Evolutionary conservation across 495 filamentous ascomycete genomes (phyloP), one percentile per base, ranked within the genome.

Genomic region (Bombardia bombarda): DNA sequence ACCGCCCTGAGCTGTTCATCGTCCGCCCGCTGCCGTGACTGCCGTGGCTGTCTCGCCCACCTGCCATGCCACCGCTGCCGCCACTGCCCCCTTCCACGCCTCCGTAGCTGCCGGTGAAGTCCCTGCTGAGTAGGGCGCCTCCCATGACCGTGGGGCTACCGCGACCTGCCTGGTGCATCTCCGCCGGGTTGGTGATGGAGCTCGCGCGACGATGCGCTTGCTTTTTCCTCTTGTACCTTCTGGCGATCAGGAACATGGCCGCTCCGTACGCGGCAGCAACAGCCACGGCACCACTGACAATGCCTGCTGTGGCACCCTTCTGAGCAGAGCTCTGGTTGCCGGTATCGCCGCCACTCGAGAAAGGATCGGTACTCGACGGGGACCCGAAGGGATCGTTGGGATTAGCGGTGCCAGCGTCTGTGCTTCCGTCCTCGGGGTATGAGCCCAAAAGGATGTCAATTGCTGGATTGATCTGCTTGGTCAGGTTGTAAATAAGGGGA

Each of bases 201-300:
- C 77, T 83, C 38, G 82, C 75, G 38, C 93, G 84, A 47, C 79
- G 75, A 65, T 97, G 92, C 44, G 78, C 65, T 58, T 82, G 77
- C 68, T 81, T 84, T 69, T 82, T 83, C 67, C 83, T 84, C 72
- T 87, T 89, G 77, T 97, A 98, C 46, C 92, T 75, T 34, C 93
- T 78, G 19, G 92, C 92, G 50, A 97, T 77, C 60, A 90, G 84
- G 67, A 97, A 93, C 92, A 98, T 97, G 61, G 87, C 93, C n/a
- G 86, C 90, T 58, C 90, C 93, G 53, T 98, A 98, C n/a, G 82
- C 84, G 34, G 82, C 81, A 13, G 87, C 87, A 55, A 88, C 87
- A 32, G 74, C 78, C 23, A 88, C 78, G 40, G 86, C 83, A 52
- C 83, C 86, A 35, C 82, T 67, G 36, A 80, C 86, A 59, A 96